These are phyloP conservation scores for Fusarium solani-melongenae DNA, from an alignment of 2,329 filamentous ascomycete genomes.

Conservation along the genomic window DNA sequence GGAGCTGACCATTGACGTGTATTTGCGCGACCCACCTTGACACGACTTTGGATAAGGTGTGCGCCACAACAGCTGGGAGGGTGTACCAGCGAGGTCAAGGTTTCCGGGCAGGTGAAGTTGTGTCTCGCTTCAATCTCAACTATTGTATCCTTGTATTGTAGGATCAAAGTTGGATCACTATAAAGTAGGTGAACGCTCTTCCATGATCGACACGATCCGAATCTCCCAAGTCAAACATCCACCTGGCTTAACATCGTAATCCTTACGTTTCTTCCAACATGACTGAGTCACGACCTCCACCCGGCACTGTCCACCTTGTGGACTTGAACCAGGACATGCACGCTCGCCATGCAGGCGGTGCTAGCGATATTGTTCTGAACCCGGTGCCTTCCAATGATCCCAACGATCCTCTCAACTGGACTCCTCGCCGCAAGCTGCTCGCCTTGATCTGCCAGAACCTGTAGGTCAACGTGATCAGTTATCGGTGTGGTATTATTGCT, in stretches of 20 bases:
- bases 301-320: slow-evolving; percentile 55
- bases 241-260: neutral
- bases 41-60: neutral
- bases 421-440: slow-evolving; percentile 39
- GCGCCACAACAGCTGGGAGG: neutral
- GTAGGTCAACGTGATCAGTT: slow-evolving; percentile 20
- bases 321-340: slow-evolving; percentile 50
- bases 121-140: neutral
- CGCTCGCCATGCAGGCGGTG: slow-evolving; percentile 46
- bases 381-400: slow-evolving; percentile 61
- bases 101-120: neutral
- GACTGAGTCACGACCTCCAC: slow-evolving; percentile 33
- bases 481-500: neutral
- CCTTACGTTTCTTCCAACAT: neutral
- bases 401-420: slow-evolving; percentile 66
- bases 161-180: neutral
- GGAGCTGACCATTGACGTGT: neutral
- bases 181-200: neutral
- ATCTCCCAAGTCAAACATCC: neutral
- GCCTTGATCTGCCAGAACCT: slow-evolving; percentile 45
- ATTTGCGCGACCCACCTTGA: neutral
- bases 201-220: neutral
- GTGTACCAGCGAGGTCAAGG: neutral
- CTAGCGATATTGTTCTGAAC: slow-evolving; percentile 60
- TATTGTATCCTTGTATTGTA: neutral